Evolutionary conservation across 1,284 basidiomycete genomes (phyloP), one percentile per base, ranked within the genome.

Genomic region (Meira miltonrushii): DNA sequence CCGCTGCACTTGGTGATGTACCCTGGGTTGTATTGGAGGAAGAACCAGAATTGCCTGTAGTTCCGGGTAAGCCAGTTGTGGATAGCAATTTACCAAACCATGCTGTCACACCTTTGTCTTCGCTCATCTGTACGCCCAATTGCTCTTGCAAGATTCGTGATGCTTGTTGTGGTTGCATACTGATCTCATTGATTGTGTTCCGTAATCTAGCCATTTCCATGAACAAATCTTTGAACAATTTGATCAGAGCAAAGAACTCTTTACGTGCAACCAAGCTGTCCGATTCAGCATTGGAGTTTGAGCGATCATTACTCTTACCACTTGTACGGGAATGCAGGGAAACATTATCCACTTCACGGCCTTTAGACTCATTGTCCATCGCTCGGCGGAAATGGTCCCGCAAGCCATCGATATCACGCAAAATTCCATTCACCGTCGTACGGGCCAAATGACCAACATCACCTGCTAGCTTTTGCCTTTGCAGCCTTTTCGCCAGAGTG

Each of bases 401-500:
- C 25, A 96, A 80, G 15, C 83, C 83, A 8, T 82, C 82, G 8
- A 87, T 82, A 58, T 98, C 93, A 39, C 82, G 80, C 15, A 92
- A 77, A 54, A 97, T 87, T 43, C 84, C 83, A 59, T 85, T 84
- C 59, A 97, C 83, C 0, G 92, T 96, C 19, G 85, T 85, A 41
- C 88, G 86, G 0, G 92, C 93, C 15, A 97, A 82, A 72, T 96
- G 90, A 13, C 86, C 85, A 17, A 97, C 84, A 69, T 97, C 93
- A 44, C 87, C 87, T 2, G 89, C 80, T 1, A 97, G 83, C 71
- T 93, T 85, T 67, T 97, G 94, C 49, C 92, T 87, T 79, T 92
- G 94, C 46, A 98, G 82, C 13, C 94, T 86, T 60, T 88, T 88
- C 46, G 89, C 89, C 41, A 98, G 82, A 0, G 91, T 92, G 28